A percentile compares a stretch with the other conserved stretches of the same genome.
phyloP scores from a whole-genome alignment of 139 green algal genomes.

The Chlorella sp. region DNA sequence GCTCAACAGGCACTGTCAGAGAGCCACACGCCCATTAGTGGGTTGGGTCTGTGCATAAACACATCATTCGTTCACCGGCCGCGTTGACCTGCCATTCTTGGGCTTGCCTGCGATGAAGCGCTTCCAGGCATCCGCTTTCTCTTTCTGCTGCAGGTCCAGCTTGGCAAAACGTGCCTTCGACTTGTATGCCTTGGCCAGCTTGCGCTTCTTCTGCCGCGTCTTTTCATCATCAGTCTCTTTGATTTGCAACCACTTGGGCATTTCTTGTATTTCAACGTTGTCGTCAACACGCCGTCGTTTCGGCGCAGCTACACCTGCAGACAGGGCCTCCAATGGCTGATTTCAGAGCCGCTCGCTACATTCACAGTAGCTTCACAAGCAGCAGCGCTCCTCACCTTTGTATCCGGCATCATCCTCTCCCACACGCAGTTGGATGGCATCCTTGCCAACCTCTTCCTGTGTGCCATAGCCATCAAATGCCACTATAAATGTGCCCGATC shows the following conservation, averaged over 20 bases:
- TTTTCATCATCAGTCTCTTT: constrained; percentile 86
- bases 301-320: constrained; percentile 79
- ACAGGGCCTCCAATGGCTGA: background rate
- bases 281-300: constrained; percentile 83
- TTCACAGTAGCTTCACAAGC: no score
- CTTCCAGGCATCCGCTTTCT: constrained; percentile 52
- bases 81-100: background rate
- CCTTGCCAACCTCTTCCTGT: constrained; percentile 71
- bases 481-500: constrained; percentile 76
- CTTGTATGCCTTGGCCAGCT: constrained; percentile 90
- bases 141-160: constrained; percentile 71
- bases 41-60: no score
- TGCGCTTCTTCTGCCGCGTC: constrained; percentile 80
- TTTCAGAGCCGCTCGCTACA: no score
- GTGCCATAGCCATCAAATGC: constrained; percentile 79
- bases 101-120: constrained; percentile 35
- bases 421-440: constrained; percentile 55
- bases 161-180: constrained; percentile 83
- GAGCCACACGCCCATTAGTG: no score
- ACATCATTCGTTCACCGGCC: no score
- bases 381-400: background rate
- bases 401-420: constrained; percentile 52
- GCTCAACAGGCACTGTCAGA: no score
- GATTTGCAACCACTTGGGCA: constrained; percentile 83
- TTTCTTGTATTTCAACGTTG: constrained; percentile 28